phyloP scores from a whole-genome alignment of 805 yeast genomes.

The Kuraishia hungarica region DNA sequence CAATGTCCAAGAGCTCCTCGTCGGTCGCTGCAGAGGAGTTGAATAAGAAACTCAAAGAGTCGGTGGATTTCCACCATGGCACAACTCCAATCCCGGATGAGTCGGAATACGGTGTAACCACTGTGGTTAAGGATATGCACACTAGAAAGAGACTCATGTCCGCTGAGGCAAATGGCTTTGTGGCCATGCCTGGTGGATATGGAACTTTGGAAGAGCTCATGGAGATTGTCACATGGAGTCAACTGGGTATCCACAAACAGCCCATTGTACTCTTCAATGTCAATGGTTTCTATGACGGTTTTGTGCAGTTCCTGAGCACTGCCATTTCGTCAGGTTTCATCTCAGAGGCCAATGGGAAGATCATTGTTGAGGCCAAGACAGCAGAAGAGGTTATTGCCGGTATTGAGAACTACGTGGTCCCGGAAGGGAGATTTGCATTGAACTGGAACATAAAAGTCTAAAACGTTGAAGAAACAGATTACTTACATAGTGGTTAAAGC shows the following conservation, averaged over 20 bases:
- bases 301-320: conserved; percentile 51
- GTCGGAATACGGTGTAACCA: conserved; percentile 62
- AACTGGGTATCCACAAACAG: conserved; percentile 75
- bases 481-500: neutral
- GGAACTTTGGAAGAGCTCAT: conserved; percentile 86
- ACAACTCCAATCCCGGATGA: conserved; percentile 56
- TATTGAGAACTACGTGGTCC: conserved; percentile 52
- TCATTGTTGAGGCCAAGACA: conserved; percentile 59
- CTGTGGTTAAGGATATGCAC: conserved; percentile 83
- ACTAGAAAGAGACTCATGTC: conserved; percentile 85
- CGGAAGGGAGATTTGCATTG: conserved; percentile 68
- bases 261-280: conserved; percentile 75
- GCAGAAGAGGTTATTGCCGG: conserved; percentile 59
- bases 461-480: neutral
- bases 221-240: conserved; percentile 90
- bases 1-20: neutral
- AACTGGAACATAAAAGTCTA: conserved; percentile 41
- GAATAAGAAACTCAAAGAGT: conserved; percentile 38
- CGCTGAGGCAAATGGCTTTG: conserved; percentile 74
- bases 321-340: conserved; percentile 63
- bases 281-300: conserved; percentile 71
- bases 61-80: conserved; percentile 58
- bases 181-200: conserved; percentile 89
- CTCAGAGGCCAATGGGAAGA: conserved; percentile 53
- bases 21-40: conserved; percentile 21